These are phyloP conservation scores for Chalara sp. DNA, from an alignment of 2,329 filamentous ascomycete species.

Conservation along the genomic window DNA sequence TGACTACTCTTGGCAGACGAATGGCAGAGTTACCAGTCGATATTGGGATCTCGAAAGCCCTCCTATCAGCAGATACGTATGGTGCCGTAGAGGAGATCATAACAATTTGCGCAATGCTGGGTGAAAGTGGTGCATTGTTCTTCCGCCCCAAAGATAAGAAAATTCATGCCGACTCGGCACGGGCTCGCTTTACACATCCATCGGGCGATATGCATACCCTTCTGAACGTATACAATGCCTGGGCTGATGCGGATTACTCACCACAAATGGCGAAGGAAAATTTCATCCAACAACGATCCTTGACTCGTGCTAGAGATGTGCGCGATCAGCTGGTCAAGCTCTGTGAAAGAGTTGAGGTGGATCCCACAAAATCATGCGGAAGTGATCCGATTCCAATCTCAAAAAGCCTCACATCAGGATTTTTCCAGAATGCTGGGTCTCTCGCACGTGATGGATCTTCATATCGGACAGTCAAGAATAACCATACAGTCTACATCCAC, in stretches of 20 bases:
- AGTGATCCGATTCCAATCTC: conserved; percentile 73
- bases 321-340: conserved; percentile 87
- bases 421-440: conserved; percentile 87
- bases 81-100: conserved; percentile 92
- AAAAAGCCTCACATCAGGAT: conserved; percentile 82
- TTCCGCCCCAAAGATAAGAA: conserved; percentile 97
- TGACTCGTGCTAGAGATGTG: conserved; percentile 84
- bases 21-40: conserved; percentile 96
- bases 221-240: conserved; percentile 92
- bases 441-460: conserved; percentile 77
- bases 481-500: conserved; percentile 84
- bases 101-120: conserved; percentile 89
- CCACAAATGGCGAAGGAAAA: conserved; percentile 87
- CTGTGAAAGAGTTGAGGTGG: conserved; percentile 87
- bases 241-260: conserved; percentile 86
- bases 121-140: conserved; percentile 83
- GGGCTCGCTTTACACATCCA: conserved; percentile 83
- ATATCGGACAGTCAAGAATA: conserved; percentile 89
- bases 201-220: conserved; percentile 86
- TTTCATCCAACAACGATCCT: conserved; percentile 84
- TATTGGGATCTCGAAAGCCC: conserved; percentile 82
- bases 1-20: conserved; percentile 86
- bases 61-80: conserved; percentile 81
- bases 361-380: conserved; percentile 60
- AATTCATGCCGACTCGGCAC: conserved; percentile 86